Conservation (phyloP, 1,139 yeast genomes). For the Diutina pseudorugosa region DNA sequence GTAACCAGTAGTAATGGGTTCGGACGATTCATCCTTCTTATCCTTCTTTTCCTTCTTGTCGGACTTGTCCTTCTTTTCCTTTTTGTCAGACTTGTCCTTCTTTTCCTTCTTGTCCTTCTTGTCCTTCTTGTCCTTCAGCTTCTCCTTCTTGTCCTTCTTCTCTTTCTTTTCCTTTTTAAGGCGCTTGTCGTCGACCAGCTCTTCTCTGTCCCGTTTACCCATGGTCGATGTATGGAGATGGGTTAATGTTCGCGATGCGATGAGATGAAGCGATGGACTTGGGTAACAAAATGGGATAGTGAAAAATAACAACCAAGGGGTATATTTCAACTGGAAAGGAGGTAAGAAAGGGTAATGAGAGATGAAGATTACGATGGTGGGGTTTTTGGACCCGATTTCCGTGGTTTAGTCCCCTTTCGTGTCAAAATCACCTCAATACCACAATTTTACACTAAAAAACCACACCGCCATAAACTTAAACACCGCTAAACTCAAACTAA, state of each 20-base stretch:
- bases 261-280: not conserved
- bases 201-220: slow-evolving; percentile 12
- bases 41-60: slow-evolving; percentile 12
- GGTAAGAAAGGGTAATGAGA: no score
- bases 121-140: slow-evolving; percentile 28
- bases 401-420: no score
- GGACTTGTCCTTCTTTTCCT: slow-evolving; percentile 23
- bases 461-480: no score
- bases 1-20: slow-evolving; percentile 11
- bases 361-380: no score
- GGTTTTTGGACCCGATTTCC: no score
- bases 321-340: no score
- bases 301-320: no score
- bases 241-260: slow-evolving; percentile 1
- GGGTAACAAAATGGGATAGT: no score
- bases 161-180: slow-evolving; percentile 32
- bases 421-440: no score
- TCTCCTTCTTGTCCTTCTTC: slow-evolving; percentile 35
- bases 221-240: no score
- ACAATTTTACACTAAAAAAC: no score
- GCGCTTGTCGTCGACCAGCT: slow-evolving; percentile 12
- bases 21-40: slow-evolving; percentile 6
- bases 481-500: no score
- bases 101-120: slow-evolving; percentile 35
- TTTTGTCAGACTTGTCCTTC: slow-evolving; percentile 27